Percentiles rank a stretch among this genome's conserved stretches.
Evolutionary conservation across 768 basidiomycete species (phyloP).

Genomic region (Mycena galericulata): DNA sequence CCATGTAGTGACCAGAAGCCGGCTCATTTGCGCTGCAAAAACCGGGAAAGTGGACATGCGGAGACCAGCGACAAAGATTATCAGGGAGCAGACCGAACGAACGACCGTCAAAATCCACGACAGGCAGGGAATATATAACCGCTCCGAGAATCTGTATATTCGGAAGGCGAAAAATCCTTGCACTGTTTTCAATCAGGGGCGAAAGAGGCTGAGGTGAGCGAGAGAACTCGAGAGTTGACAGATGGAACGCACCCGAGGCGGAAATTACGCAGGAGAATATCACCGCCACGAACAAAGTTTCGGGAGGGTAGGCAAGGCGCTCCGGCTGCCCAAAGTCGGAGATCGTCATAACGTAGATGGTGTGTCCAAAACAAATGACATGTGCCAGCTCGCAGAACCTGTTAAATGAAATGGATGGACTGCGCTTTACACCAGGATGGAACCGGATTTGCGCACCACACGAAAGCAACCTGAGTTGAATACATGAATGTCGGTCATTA

Average conservation of each 20-base stretch:
- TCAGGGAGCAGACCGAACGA: not conserved
- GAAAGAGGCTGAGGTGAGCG: not conserved
- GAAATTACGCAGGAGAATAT: constrained; percentile 27
- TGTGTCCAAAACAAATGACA: constrained; percentile 28
- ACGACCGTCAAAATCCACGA: constrained; percentile 25
- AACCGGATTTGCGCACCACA: not conserved
- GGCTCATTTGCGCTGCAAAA: not conserved
- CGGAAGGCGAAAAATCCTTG: constrained; percentile 29
- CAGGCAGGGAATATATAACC: constrained; percentile 20
- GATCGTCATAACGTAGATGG: constrained; percentile 17
- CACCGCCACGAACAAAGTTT: constrained; percentile 5
- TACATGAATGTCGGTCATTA: too few species aligned
- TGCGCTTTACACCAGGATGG: too few species aligned
- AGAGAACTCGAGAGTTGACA: not conserved
- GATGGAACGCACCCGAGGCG: not conserved
- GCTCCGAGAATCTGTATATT: constrained; percentile 30
- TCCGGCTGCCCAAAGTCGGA: constrained; percentile 18
- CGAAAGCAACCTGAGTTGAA: not conserved
- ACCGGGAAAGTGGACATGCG: not conserved
- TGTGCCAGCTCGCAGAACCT: constrained; percentile 31
- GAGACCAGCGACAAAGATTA: not conserved
- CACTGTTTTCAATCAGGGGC: not conserved
- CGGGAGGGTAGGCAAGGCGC: not conserved
- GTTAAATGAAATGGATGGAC: too few species aligned
- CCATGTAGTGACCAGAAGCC: not conserved